Evolutionary conservation across 23 red algal species (phyloP).

Genomic region (Chondrus crispus): DNA sequence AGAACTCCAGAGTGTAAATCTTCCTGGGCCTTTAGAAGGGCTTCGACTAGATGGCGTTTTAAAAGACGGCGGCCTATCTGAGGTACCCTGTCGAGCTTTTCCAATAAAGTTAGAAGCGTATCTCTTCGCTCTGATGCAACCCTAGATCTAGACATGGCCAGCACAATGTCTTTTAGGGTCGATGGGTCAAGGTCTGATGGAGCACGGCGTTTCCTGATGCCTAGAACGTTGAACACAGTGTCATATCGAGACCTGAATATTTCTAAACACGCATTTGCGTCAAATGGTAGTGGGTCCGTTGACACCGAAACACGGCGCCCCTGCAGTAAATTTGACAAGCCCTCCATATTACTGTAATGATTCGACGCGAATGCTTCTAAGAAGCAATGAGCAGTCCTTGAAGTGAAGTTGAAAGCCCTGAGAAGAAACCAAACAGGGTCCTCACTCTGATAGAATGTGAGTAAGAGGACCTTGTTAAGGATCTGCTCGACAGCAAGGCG

Average conservation of each 20-base stretch:
- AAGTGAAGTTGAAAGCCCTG: constrained; percentile 2
- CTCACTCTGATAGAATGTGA: background rate
- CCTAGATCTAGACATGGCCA: background rate
- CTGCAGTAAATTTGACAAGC: background rate
- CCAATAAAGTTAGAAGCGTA: background rate
- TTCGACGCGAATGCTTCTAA: background rate
- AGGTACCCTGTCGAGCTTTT: background rate
- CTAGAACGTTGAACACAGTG: background rate
- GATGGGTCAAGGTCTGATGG: background rate
- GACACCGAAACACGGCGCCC: background rate
- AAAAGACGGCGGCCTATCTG: background rate
- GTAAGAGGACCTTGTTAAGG: background rate
- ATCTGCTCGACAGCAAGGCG: background rate
- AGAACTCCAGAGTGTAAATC: too few relatives aligned
- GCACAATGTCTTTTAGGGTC: background rate
- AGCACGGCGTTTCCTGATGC: background rate
- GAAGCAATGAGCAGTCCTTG: background rate
- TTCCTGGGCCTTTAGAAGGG: background rate
- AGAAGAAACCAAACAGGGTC: constrained; percentile 3
- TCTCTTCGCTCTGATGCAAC: background rate
- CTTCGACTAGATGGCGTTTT: background rate
- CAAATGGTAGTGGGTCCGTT: background rate
- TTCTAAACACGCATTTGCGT: background rate
- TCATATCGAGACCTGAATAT: background rate
- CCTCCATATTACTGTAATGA: background rate